Conservation (phyloP, 2,329 filamentous ascomycete genomes). For the Talaromyces pinophilus region DNA sequence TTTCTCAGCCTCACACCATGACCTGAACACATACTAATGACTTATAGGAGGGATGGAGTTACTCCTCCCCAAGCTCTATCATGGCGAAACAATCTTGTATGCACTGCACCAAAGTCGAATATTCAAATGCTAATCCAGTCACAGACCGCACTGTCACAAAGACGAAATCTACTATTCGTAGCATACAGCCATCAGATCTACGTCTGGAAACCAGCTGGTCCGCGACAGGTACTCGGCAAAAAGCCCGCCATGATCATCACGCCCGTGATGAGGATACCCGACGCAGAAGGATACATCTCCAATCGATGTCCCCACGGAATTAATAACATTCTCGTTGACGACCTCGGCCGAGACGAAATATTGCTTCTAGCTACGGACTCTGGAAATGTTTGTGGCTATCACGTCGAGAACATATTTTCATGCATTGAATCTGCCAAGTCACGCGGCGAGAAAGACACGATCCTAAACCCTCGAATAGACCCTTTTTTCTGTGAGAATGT, state of each 20-base stretch:
- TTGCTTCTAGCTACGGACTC: constrained; percentile 70
- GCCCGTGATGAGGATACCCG: constrained; percentile 42
- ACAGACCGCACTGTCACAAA: constrained; percentile 49
- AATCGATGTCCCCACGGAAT: constrained; percentile 58
- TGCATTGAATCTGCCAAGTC: constrained; percentile 43
- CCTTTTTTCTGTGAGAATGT: constrained; percentile 77
- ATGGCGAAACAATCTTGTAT: constrained; percentile 50
- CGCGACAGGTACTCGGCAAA: constrained; percentile 42
- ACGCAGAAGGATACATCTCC: constrained; percentile 58
- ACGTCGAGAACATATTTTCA: constrained; percentile 56
- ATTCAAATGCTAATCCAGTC: not conserved
- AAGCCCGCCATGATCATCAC: constrained; percentile 46
- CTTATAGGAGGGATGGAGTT: constrained; percentile 32
- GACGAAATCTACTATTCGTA: constrained; percentile 50
- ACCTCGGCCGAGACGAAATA: constrained; percentile 70
- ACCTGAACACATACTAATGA: constrained; percentile 18
- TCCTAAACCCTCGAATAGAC: constrained; percentile 39
- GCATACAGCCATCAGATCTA: constrained; percentile 45
- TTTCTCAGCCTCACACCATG: not conserved
- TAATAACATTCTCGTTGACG: constrained; percentile 69
- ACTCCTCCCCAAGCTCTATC: constrained; percentile 36
- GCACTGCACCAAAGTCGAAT: not conserved
- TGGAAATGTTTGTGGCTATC: constrained; percentile 72
- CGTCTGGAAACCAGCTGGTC: constrained; percentile 48
- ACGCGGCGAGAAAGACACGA: constrained; percentile 28